Evolutionary conservation across 768 basidiomycete genomes (phyloP), one percentile per base, ranked within the genome.

Genomic region (Auriscalpium microsporum): DNA sequence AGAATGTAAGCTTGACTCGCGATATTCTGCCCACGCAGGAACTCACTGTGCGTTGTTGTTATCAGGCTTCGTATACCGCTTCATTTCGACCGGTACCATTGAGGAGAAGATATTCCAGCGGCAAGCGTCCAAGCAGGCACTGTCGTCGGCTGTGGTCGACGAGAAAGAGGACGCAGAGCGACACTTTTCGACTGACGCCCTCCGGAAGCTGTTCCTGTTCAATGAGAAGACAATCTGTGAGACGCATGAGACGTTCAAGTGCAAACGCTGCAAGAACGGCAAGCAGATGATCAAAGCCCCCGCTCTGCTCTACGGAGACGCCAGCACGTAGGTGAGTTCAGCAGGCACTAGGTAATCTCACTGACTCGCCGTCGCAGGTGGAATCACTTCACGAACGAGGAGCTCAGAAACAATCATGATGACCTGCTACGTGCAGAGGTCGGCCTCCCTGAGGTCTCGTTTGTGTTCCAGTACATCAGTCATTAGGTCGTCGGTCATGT

Each of bases 41-140:
- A 28, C 28, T 28, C 28, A 28, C 28, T 2, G 7, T 28, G 28
- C 28, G 5, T 28, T 28, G 7, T 28, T 28, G 28, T 28, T 28
- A 7, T 13, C 50, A 95, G 92, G 93, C 65, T 99, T 99, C 62
- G 95, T 98, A 4, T 99, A 98, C 69, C 90, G 95, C 21, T 99
- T 98, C 71, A 94, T 97, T 61, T 87, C 91, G 5, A 93, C 94
- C 0, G 95, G 94, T 2, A 96, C 94, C 1, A 96, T 98, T 58
- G 94, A 98, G 70, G 95, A 98, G 72, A 98, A 97, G 76, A 96
- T 98, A 60, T 98, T 97, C 70, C 96, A 99, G 69, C 79, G 96
- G 47, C 96, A 99, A 71, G 93, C 89, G 13, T 88, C 85, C 61
- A 99, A 99, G 69, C 93, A 95, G 68, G 91, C 94, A 2, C 80